Base-by-base conservation (phyloP, 2,329 filamentous ascomycete genomes). In the Hymenoscyphus scutula region DNA sequence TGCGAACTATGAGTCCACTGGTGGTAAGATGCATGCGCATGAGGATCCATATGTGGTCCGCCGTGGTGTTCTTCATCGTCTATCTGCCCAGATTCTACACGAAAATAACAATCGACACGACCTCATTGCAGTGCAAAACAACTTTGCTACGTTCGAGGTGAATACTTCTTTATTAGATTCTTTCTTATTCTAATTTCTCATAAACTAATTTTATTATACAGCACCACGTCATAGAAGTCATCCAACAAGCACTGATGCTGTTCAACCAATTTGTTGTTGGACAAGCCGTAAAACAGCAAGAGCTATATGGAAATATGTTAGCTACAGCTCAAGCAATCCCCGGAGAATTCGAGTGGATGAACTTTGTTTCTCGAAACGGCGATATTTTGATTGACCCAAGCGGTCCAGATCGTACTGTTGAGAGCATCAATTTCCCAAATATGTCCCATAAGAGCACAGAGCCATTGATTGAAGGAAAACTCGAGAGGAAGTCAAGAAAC, bases 21-120 rank as follows among this genome's bases (percentile, higher is more conserved):
- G 89, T 45, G 90, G 87, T 64, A 89, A 85, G 72, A 79, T 94
- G 70, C 84, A 85, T 53, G 84, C 91, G 1, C 73, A 79, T 13
- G 87, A 97, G 37, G 95, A 99, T 74, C 95, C 95, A 4, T 99
- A 98, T 74, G 83, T 98, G 62, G 76, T 98, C 54, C 86, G 89
- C 71, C 88, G 94, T 34, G 90, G 91, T 64, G 87, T 97, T 62
- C 79, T 91, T 67, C 85, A 97, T 79, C 88, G 92, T 53, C 81
- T 99, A 61, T 88, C 91, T 82, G 94, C 90, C 80, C 95, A 99
- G 79, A 85, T 98, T 38, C 81, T 91, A 55, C 92, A 97, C 74
- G 95, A 99, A 80, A 99, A 99, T 82, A 96, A 93, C 80, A 94
- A 96, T 78, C 87, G 89, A 67, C 91, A 96, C 74, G 95, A 99